Percentiles rank a stretch among this genome's conserved stretches.
Conservation (phyloP, 768 basidiomycete genomes). For the Mycena kentingensis region DNA sequence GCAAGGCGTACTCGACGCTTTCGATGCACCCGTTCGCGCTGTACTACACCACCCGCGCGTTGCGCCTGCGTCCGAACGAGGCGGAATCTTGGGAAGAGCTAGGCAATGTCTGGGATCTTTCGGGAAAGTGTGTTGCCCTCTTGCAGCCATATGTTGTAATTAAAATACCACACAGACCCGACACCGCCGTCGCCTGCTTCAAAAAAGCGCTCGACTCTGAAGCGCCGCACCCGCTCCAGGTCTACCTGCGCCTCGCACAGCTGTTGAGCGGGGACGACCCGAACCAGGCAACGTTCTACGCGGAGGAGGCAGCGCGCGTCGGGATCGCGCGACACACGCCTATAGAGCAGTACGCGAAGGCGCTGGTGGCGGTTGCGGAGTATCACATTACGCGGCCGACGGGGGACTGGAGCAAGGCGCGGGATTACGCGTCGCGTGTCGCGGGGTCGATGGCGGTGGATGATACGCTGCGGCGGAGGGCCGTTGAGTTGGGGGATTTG, state of each 20-base stretch:
- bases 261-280: constrained; percentile 50
- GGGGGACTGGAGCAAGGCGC: constrained; percentile 52
- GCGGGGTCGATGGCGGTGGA: constrained; percentile 15
- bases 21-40: constrained; percentile 79
- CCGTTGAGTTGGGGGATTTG: constrained; percentile 52
- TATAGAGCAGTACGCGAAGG: constrained; percentile 55
- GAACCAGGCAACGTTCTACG: constrained; percentile 51
- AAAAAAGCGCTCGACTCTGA: constrained; percentile 17
- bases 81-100: constrained; percentile 77
- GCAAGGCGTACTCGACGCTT: constrained; percentile 76
- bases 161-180: constrained; percentile 1
- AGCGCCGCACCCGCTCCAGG: constrained; percentile 49
- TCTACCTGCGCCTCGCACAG: constrained; percentile 52
- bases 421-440: constrained; percentile 43
- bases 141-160: neutral
- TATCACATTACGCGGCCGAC: constrained; percentile 52
- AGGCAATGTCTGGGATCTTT: constrained; percentile 68
- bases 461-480: constrained; percentile 35
- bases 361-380: constrained; percentile 60
- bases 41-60: no score
- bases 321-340: constrained; percentile 36
- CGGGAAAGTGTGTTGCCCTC: constrained; percentile 48
- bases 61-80: constrained; percentile 79
- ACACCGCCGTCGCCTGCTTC: constrained; percentile 15
- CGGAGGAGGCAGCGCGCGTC: constrained; percentile 48